Conservation (phyloP, 164 flowering plant genomes). For the Saururus chinensis region DNA sequence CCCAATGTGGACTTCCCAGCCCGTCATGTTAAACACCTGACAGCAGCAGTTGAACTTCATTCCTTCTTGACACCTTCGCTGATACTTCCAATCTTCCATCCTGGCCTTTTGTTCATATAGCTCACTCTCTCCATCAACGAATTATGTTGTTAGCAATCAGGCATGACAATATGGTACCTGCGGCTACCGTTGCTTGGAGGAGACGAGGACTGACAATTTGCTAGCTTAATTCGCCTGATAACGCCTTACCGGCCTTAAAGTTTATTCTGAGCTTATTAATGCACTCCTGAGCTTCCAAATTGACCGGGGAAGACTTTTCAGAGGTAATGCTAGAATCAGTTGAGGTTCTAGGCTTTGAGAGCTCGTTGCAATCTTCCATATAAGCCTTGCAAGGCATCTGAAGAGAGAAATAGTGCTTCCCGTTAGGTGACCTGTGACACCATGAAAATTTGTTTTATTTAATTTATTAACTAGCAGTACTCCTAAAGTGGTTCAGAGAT, state of each 20-base stretch:
- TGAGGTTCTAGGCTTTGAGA: background rate
- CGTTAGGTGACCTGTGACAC: constrained; percentile 38
- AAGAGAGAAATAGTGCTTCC: constrained; percentile 33
- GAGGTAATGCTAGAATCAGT: background rate
- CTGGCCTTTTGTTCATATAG: constrained; percentile 22
- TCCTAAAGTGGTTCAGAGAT: no score
- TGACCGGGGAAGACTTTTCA: background rate
- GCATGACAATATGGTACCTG: constrained; percentile 59
- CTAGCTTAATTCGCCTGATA: background rate
- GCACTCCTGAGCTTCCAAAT: background rate
- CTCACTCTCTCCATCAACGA: constrained; percentile 42
- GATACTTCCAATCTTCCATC: constrained; percentile 15
- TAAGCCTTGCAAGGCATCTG: constrained; percentile 35
- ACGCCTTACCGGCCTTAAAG: background rate
- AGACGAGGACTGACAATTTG: background rate
- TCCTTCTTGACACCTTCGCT: constrained; percentile 60
- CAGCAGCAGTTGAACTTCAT: constrained; percentile 74
- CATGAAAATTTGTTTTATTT: no score
- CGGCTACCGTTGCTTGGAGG: constrained; percentile 12
- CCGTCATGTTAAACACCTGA: constrained; percentile 26
- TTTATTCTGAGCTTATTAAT: no score
- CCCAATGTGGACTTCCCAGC: constrained; percentile 71
- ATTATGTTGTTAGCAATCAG: constrained; percentile 59
- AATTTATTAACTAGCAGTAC: no score
- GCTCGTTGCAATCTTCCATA: constrained; percentile 12